A percentile compares a stretch with the other conserved stretches of the same genome.
These are phyloP conservation scores for Pythium diclinum DNA, from an alignment of 352 stramenopile species.

Conservation along the genomic window DNA sequence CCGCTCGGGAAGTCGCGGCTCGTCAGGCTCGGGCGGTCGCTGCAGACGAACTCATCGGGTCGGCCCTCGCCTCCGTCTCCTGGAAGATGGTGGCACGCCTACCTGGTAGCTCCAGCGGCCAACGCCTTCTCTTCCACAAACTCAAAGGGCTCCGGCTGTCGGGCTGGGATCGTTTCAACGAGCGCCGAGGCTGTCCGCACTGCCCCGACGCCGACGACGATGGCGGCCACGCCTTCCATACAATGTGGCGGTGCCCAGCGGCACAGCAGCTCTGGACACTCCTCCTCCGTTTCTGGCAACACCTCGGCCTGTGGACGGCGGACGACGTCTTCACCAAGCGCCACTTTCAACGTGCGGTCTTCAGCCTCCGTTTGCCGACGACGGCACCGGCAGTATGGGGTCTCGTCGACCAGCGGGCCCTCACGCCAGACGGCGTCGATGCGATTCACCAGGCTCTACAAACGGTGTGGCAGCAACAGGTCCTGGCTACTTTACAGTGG, in stretches of 20 bases:
- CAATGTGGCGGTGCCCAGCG: constrained; percentile 7
- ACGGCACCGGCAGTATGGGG: neutral
- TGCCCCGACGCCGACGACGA: neutral
- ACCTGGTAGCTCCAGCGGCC: neutral
- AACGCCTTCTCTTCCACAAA: neutral
- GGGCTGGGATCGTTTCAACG: neutral
- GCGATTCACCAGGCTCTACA: neutral
- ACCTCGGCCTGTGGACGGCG: neutral
- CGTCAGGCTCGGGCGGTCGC: too few relatives aligned
- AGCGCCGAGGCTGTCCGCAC: constrained; percentile 6
- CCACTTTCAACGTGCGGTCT: neutral
- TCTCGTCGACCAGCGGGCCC: neutral
- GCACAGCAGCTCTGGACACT: constrained; percentile 2
- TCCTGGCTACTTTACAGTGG: neutral
- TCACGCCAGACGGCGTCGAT: neutral
- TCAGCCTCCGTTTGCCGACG: neutral
- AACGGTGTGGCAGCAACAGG: constrained; percentile 3
- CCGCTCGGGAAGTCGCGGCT: neutral
- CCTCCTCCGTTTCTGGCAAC: neutral
- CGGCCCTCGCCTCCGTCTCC: neutral
- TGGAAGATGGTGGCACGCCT: neutral
- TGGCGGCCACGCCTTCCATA: constrained; percentile 1
- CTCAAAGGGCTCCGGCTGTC: neutral
- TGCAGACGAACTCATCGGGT: too few relatives aligned
- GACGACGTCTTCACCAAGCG: neutral